A percentile compares a stretch with the other conserved stretches of the same genome.
Conservation (phyloP, 2,329 filamentous ascomycete species). For the Blumeria hordei region DNA sequence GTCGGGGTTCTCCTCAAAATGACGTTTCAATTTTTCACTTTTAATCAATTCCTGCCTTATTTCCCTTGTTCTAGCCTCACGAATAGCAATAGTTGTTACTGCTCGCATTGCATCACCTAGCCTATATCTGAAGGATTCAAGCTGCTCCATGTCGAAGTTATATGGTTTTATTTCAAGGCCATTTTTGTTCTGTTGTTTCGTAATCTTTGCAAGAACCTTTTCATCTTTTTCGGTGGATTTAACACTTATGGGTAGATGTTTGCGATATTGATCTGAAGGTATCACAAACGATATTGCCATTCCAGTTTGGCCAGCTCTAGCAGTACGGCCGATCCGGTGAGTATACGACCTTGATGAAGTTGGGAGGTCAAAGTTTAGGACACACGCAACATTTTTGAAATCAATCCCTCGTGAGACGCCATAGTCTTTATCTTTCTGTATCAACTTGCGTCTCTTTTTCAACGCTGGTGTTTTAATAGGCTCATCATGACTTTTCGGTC, state of each 20-base stretch:
- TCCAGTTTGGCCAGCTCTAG: constrained; percentile 69
- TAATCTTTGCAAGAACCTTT: constrained; percentile 56
- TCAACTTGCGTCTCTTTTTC: constrained; percentile 40
- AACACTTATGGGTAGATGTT: constrained; percentile 70
- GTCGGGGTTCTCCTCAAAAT: constrained; percentile 91
- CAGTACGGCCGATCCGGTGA: constrained; percentile 89
- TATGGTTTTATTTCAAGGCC: constrained; percentile 72
- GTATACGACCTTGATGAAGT: constrained; percentile 75
- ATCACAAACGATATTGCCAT: constrained; percentile 94
- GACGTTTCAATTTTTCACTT: constrained; percentile 77
- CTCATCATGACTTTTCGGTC: constrained; percentile 6
- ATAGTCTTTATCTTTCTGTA: constrained; percentile 59
- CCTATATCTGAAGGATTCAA: constrained; percentile 85
- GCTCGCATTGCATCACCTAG: constrained; percentile 79
- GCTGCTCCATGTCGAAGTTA: constrained; percentile 79
- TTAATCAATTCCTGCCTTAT: constrained; percentile 75
- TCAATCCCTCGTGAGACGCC: constrained; percentile 92
- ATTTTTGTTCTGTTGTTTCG: constrained; percentile 51
- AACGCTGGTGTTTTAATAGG: constrained; percentile 16
- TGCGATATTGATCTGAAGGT: constrained; percentile 56
- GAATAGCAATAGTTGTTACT: constrained; percentile 71
- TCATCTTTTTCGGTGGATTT: constrained; percentile 62
- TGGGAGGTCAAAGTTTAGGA: constrained; percentile 93
- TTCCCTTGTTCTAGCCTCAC: constrained; percentile 73
- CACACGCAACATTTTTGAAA: constrained; percentile 82